Percentiles rank a stretch among this genome's conserved stretches.
These are phyloP conservation scores for Chaetomium olivaceum DNA, from an alignment of 2,329 filamentous ascomycete genomes.

Conservation along the genomic window DNA sequence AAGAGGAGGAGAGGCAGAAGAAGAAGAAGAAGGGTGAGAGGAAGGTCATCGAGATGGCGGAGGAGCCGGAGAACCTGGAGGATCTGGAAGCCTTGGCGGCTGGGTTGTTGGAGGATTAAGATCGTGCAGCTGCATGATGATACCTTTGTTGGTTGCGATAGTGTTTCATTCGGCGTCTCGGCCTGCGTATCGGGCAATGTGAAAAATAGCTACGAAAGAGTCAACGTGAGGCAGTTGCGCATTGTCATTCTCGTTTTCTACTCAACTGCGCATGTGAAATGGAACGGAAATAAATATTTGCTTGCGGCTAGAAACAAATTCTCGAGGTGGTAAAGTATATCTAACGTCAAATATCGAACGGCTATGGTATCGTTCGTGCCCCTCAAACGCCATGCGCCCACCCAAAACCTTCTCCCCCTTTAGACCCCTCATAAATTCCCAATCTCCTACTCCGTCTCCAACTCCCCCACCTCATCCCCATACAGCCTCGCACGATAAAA, in stretches of 20 bases:
- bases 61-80: constrained; percentile 76
- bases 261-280: neutral
- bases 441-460: constrained; percentile 9
- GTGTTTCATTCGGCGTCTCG: neutral
- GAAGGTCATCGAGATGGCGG: constrained; percentile 61
- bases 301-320: neutral
- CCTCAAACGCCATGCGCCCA: neutral
- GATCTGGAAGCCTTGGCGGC: constrained; percentile 77
- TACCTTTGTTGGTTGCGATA: neutral
- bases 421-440: neutral
- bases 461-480: constrained; percentile 41
- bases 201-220: neutral
- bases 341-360: constrained; percentile 9
- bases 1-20: constrained; percentile 49
- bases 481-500: constrained; percentile 65
- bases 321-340: neutral
- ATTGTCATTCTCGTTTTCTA: neutral
- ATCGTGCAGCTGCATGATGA: neutral
- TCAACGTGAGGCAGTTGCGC: neutral
- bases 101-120: constrained; percentile 61
- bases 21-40: constrained; percentile 49
- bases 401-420: neutral
- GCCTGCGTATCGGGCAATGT: neutral
- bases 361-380: constrained; percentile 9
- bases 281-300: neutral